A percentile compares a stretch with the other conserved stretches of the same genome.
phyloP scores from a whole-genome alignment of 2,329 filamentous ascomycete genomes.

The Fusarium luffae region DNA sequence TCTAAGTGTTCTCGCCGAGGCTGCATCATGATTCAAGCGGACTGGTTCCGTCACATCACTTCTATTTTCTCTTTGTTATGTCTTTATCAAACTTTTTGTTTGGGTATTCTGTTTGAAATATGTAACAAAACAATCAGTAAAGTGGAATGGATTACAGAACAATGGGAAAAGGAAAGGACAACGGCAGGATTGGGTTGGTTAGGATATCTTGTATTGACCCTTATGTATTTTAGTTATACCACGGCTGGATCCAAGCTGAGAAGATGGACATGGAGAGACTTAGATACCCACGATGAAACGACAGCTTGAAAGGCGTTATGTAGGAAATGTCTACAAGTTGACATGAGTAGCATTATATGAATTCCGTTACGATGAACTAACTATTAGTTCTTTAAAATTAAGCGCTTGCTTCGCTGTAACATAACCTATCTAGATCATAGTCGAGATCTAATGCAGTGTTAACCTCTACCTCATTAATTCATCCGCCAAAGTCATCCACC shows the following conservation, averaged over 20 bases:
- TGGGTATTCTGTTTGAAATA: background rate
- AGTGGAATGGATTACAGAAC: slow-evolving; percentile 33
- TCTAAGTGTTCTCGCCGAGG: slow-evolving; percentile 68
- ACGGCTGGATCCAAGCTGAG: background rate
- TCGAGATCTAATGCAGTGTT: slow-evolving; percentile 3
- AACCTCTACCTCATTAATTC: slow-evolving; percentile 46
- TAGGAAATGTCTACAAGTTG: background rate
- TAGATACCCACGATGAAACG: slow-evolving; percentile 36
- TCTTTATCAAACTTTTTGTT: background rate
- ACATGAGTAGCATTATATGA: background rate
- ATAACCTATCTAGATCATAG: background rate
- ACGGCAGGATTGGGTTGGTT: background rate
- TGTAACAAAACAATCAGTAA: slow-evolving; percentile 10
- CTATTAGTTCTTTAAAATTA: background rate
- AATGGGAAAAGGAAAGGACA: slow-evolving; percentile 9
- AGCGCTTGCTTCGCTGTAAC: background rate
- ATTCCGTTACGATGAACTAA: background rate
- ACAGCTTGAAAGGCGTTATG: background rate
- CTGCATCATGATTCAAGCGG: slow-evolving; percentile 52
- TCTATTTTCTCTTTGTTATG: slow-evolving; percentile 6
- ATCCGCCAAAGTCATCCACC: slow-evolving; percentile 48
- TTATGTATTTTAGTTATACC: slow-evolving; percentile 31
- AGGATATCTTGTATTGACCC: slow-evolving; percentile 24
- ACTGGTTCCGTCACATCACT: slow-evolving; percentile 13
- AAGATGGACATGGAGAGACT: slow-evolving; percentile 11